These are phyloP conservation scores for Phyllosticta citriasiana DNA, from an alignment of 2,329 filamentous ascomycete genomes.

Conservation along the genomic window DNA sequence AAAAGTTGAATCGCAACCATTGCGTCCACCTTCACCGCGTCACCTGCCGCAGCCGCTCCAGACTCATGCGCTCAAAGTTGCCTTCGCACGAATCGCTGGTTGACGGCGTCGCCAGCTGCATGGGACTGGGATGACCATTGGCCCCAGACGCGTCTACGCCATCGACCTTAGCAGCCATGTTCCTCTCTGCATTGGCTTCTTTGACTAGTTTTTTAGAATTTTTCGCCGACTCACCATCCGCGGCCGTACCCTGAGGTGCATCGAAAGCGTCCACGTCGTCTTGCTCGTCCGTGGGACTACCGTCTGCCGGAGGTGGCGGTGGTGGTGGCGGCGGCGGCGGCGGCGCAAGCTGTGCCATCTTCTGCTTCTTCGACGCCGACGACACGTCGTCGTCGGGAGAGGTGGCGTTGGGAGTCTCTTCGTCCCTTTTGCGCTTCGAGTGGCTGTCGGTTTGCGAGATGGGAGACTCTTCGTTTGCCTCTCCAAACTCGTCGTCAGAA, in stretches of 20 bases:
- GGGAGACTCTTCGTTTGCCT: conserved; percentile 13
- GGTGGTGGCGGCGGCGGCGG: conserved; percentile 34
- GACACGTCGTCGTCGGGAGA: conserved; percentile 14
- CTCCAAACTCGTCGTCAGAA: conserved; percentile 14
- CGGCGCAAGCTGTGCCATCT: conserved; percentile 24
- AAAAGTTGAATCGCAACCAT: conserved; percentile 12
- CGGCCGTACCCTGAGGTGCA: not conserved
- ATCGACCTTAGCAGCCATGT: not conserved
- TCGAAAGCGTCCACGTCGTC: conserved; percentile 9
- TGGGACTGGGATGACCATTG: conserved; percentile 23
- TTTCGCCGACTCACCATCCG: not conserved
- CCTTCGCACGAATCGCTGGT: conserved; percentile 25
- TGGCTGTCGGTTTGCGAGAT: conserved; percentile 14
- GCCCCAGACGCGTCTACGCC: conserved; percentile 8
- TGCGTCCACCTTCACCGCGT: not conserved
- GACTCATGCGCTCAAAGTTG: conserved; percentile 24
- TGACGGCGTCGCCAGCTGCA: conserved; percentile 37
- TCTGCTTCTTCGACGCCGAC: conserved; percentile 23
- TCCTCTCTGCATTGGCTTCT: not conserved
- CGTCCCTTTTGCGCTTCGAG: conserved; percentile 30
- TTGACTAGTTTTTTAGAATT: not conserved
- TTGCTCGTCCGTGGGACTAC: conserved; percentile 18
- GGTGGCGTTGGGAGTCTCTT: conserved; percentile 12
- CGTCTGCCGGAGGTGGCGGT: conserved; percentile 26
- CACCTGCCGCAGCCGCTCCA: conserved; percentile 21